phyloP scores from a whole-genome alignment of 1,284 basidiomycete genomes.

The Leccinum griseonigrum region DNA sequence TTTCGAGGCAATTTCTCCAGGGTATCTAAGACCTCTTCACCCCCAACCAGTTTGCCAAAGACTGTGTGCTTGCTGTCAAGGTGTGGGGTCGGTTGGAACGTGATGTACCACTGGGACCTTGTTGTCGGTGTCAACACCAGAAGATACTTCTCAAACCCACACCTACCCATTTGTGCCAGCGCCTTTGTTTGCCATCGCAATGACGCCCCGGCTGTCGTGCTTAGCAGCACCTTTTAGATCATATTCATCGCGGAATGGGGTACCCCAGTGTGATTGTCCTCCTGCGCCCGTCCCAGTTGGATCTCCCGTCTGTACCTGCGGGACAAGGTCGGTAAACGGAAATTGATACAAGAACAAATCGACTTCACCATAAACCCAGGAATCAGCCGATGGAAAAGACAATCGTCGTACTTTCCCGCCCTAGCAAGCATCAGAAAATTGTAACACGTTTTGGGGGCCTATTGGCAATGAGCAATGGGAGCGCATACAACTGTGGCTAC shows the following conservation, averaged over 20 bases:
- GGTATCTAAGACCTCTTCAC: slow-evolving; percentile 84
- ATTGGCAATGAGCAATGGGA: slow-evolving; percentile 2
- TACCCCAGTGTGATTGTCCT: slow-evolving; percentile 93
- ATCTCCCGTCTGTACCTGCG: slow-evolving; percentile 90
- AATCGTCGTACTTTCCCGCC: slow-evolving; percentile 87
- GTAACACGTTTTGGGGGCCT: slow-evolving; percentile 97
- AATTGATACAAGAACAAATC: neutral
- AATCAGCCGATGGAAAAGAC: slow-evolving; percentile 90
- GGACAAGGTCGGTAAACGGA: neutral
- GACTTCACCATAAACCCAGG: slow-evolving; percentile 91
- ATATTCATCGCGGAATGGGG: slow-evolving; percentile 92
- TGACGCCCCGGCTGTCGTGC: slow-evolving; percentile 76
- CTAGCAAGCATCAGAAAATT: slow-evolving; percentile 94
- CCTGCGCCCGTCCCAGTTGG: slow-evolving; percentile 95
- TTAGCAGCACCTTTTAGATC: slow-evolving; percentile 81
- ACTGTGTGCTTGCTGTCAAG: slow-evolving; percentile 90
- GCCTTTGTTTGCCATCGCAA: slow-evolving; percentile 95
- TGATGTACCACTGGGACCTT: slow-evolving; percentile 89
- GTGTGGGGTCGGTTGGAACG: slow-evolving; percentile 79
- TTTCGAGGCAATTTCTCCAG: slow-evolving; percentile 83
- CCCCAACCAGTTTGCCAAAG: slow-evolving; percentile 95
- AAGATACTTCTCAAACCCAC: neutral
- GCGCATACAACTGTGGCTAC: neutral
- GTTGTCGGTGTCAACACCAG: slow-evolving; percentile 4
- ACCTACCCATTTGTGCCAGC: slow-evolving; percentile 76